These are phyloP conservation scores for Sporisorium graminicola DNA, from an alignment of 1,284 basidiomycete species.

Conservation along the genomic window DNA sequence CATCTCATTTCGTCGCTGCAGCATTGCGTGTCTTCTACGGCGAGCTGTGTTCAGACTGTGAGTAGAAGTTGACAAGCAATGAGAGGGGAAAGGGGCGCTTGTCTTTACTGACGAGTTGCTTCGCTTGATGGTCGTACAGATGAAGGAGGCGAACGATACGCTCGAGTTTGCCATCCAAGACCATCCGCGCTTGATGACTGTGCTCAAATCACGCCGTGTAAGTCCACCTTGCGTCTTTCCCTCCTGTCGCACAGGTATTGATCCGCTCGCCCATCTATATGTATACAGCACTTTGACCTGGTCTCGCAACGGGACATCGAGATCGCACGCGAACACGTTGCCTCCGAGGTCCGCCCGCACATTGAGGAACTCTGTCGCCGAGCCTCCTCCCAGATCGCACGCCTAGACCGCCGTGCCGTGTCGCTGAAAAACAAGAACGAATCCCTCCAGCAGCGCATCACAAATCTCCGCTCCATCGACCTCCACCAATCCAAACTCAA, in stretches of 20 bases:
- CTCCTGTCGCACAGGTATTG: too few relatives aligned
- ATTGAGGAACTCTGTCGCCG: conserved; percentile 43
- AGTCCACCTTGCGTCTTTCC: too few relatives aligned
- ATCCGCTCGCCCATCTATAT: too few relatives aligned
- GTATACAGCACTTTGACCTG: conserved; percentile 49
- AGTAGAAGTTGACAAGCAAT: neutral
- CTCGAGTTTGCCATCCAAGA: conserved; percentile 46
- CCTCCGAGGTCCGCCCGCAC: conserved; percentile 45
- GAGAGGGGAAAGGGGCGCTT: neutral
- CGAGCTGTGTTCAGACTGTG: conserved; percentile 38
- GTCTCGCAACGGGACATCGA: conserved; percentile 45
- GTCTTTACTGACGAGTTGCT: neutral
- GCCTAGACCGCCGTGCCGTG: conserved; percentile 35
- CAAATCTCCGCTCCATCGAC: conserved; percentile 37
- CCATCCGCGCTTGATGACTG: conserved; percentile 47
- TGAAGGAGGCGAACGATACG: conserved; percentile 41
- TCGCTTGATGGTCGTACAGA: conserved; percentile 9
- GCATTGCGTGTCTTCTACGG: conserved; percentile 34
- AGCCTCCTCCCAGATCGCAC: conserved; percentile 33
- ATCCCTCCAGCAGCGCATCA: conserved; percentile 31
- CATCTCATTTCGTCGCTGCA: conserved; percentile 43
- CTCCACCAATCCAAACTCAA: conserved; percentile 38
- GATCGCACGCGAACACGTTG: conserved; percentile 36
- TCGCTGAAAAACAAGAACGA: conserved; percentile 42
- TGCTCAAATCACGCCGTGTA: conserved; percentile 45